Evolutionary conservation across 176 grass and related monocot genomes (phyloP), one percentile per base, ranked within the genome.

Genomic region (Tillandsia leiboldiana): DNA sequence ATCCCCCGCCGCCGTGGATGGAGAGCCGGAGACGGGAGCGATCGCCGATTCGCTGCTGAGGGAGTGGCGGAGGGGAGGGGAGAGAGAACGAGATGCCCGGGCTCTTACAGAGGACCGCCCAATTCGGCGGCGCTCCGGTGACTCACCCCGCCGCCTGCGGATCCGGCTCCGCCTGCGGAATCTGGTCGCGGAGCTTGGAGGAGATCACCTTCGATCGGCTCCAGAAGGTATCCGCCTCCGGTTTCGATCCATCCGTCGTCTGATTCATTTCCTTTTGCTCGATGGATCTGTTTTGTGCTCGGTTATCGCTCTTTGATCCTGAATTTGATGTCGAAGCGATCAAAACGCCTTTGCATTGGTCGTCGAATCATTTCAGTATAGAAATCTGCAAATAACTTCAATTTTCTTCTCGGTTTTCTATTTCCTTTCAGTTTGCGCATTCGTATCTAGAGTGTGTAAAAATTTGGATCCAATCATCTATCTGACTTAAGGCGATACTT

Each of bases 161-260:
- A 67, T 67, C 65, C 33, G 14, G 15, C 13, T 67, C 65, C 29
- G 12, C 42, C 6, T 0, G n/a, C 67, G 93, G 89, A 79, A 97
- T 97, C 81, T 97, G 93, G 93, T 92, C 93, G 76, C 83, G 79
- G 69, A 82, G 83, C 67, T 82, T 84, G 54, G 86, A 97, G 67
- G 83, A 91, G 78, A 87, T 97, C 89, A 90, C 93, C 72, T 83
- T 92, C 74, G 93, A 97, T 92, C 89, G 83, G 63, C 89, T 97
- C 24, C 93, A 92, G 74, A 97, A 90, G 89, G 93, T 97, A 87
- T 49, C 48, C 18, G 20, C 42, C 26, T 53, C 63, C 49, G 12
- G 65, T 48, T 76, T 42, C 61, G 51, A 51, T 62, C 52, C 26
- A 63, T 70, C 70, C 68, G 8, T 13, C 67, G 24, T 75, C n/a